Base-by-base conservation (phyloP, 1,284 basidiomycete species). In the Xanthoconium separans region DNA sequence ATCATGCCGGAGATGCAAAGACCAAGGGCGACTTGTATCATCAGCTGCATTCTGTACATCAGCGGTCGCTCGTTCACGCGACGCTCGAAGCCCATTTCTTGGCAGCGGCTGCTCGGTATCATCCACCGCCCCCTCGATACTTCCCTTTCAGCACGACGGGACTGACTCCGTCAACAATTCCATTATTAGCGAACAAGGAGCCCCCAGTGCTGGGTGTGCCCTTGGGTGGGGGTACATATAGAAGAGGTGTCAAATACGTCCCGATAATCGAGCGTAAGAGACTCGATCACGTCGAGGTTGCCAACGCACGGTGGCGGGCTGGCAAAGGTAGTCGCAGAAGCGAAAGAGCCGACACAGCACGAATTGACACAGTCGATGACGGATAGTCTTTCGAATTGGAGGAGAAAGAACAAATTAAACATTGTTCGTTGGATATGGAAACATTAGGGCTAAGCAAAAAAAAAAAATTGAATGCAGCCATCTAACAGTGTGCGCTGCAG, bases 271-370 rank as follows among this genome's bases (percentile, higher is more conserved):
- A 77, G 53, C 77, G 93, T 52, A 81, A 83, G 50, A 77, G 90
- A 52, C 74, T 87, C 31, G 88, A 90, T 54, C 77, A 78, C 18
- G 85, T 89, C 0, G 87, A 91, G 39, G 79, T 81, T 16, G 79
- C 83, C 15, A 95, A 97, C 67, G 82, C 83, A 63, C 80, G 87
- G 52, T 96, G 91, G 88, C 78, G 84, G 56, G 69, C 78, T 22
- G 85, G 87, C 10, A 85, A 84, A 61, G 87, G 82, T 34, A 70
- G 68, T 56, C 71, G 71, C 53, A 68, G 52, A 51, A 36, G 42
- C 4, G 56, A 57, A 43, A 54, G 42, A 42, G 29, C 31, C 36
- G 45, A 53, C 5, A 24, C 36, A 6, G 36, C 41, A 42, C 6
- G 9, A n/a, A 39, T 27, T 31, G 30, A 10, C 39, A 51, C 43